These are phyloP conservation scores for Lathyrus aphaca DNA, from an alignment of 306 rosid species.

Conservation along the genomic window DNA sequence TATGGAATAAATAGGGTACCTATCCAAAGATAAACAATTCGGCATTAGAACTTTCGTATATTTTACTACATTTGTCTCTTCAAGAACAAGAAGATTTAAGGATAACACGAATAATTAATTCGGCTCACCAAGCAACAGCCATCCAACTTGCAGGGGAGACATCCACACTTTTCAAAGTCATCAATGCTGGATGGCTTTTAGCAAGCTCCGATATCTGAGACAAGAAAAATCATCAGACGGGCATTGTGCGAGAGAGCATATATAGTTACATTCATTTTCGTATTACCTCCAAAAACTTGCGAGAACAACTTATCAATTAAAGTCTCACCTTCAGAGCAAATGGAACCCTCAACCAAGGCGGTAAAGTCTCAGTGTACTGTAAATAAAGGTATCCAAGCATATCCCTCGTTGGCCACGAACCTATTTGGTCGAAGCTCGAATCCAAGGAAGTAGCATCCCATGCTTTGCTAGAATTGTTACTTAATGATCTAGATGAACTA, in stretches of 20 bases:
- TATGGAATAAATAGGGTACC: slow-evolving; percentile 84
- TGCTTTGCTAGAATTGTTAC: slow-evolving; percentile 71
- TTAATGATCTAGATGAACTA: slow-evolving; percentile 52
- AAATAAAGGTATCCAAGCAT: slow-evolving; percentile 62
- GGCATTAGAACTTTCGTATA: not conserved
- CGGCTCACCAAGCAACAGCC: slow-evolving; percentile 82
- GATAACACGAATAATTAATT: slow-evolving; percentile 30
- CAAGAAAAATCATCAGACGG: slow-evolving; percentile 10
- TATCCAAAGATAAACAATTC: slow-evolving; percentile 34
- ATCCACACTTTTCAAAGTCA: slow-evolving; percentile 69
- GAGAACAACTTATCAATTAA: slow-evolving; percentile 11
- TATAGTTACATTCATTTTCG: not conserved
- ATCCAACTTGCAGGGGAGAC: slow-evolving; percentile 86
- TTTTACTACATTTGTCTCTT: not conserved
- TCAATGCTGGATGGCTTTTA: slow-evolving; percentile 58
- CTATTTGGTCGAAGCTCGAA: slow-evolving; percentile 56
- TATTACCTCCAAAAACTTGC: slow-evolving; percentile 3
- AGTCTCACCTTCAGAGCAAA: slow-evolving; percentile 58
- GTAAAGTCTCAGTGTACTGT: slow-evolving; percentile 52
- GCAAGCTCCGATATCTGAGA: slow-evolving; percentile 65
- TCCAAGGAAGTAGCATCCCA: slow-evolving; percentile 69
- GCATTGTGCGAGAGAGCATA: not conserved
- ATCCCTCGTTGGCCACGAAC: slow-evolving; percentile 50
- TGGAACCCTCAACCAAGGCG: slow-evolving; percentile 61
- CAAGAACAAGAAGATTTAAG: slow-evolving; percentile 8